Evolutionary conservation across 2,329 filamentous ascomycete genomes (phyloP), one percentile per base, ranked within the genome.

Genomic region (Penicillium psychrosexuale): DNA sequence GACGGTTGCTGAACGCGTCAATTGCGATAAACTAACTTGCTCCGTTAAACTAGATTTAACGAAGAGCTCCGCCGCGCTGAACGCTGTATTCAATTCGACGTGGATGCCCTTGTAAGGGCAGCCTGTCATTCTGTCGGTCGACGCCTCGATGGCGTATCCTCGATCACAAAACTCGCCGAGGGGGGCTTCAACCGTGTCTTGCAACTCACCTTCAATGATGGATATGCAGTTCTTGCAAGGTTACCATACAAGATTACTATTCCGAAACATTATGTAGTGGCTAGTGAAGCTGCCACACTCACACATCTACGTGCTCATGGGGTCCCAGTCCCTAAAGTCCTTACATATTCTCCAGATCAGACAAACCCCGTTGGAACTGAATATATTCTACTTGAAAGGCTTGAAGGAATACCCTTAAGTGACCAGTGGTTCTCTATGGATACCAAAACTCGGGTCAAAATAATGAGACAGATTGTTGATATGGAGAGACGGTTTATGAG

Each of bases 251-350:
- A 58, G 0, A 59, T 60, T 1, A 69, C 71, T 27, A 56, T 65
- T 12, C 71, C 70, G 13, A 63, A 66, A 52, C 57, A 53, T n/a
- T 55, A 66, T 33, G 64, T 69, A 17, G 62, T 70, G 7, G 71
- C 71, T 34, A 75, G 72, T 61, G 71, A 76, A 55, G 72, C 68
- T 36, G 73, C 74, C 12, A 76, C 69, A 7, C 67, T 75, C 30
- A 63, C 67, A 8, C 66, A 71, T 48, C 62, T 76, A 24, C 64
- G 58, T 22, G 61, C 59, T 1, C 56, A 73, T 50, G 60, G 63
- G 5, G 56, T 75, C 51, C 71, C 70, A n/a, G 72, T 75, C n/a
- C 73, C 73, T 0, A 62, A 69, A 49, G 62, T 76, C 17, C 68
- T 70, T 47, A 56, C 59, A 19, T 75, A 74, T 59, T 72, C 69